Evolutionary conservation across 2,329 filamentous ascomycete genomes (phyloP), one percentile per base, ranked within the genome.

Genomic region (Pyricularia grisea): DNA sequence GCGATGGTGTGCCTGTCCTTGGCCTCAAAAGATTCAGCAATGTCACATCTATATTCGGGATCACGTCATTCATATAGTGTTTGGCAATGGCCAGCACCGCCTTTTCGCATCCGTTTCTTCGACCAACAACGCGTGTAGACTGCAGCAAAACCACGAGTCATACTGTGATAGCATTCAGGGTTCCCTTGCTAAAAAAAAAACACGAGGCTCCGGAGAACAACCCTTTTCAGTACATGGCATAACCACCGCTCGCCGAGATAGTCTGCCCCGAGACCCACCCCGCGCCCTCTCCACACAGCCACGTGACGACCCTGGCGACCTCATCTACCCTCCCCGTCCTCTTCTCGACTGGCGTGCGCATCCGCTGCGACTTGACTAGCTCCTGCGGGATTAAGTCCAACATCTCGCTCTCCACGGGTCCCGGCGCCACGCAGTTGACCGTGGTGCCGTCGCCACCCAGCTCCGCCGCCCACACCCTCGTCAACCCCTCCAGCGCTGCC

Each of bases 341-440:
- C 60, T 84, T 79, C 71, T 83, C 77, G 0, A 88, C 78, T 0
- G 84, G 81, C 6, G 86, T 90, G 25, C 77, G 76, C 70, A 79
- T 77, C 76, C 79, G 81, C 75, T 87, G 83, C 73, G 79, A 77
- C 33, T 82, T 79, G 2, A 86, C 77, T 14, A 86, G 77, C 0
- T 82, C 81, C 68, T 78, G 74, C 0, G 83, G 82, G 42, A 50
- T 50, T 1, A 50, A n/a, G 42, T 50, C 42, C 42, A 50, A 9
- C 14, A 87, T 83, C 20, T 83, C 79, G 33, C 81, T 88, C 76
- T 84, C 77, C 6, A 88, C 84, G 0, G 87, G 86, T 0, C 88
- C 88, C 0, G 87, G 86, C 25, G 83, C 83, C 2, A 90, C 83
- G 0, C 82, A 80, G 72, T 90, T 90, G 30, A 88, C 87, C 0